phyloP scores from a whole-genome alignment of 1,284 basidiomycete species.

The Leccinum laetum region DNA sequence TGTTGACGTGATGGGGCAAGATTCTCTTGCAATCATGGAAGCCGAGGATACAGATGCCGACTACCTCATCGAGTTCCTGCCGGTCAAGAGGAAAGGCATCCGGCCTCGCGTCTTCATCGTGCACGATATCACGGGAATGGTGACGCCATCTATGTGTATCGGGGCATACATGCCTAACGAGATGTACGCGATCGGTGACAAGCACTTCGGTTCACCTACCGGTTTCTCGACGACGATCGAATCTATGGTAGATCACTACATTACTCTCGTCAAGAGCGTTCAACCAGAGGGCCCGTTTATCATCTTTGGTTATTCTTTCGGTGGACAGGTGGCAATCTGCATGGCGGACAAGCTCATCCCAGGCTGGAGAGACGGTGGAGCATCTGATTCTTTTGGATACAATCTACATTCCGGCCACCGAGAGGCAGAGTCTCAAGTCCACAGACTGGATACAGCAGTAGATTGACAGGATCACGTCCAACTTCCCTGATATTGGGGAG shows the following conservation, averaged over 20 bases:
- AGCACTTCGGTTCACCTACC: conserved; percentile 28
- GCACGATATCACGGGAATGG: conserved; percentile 33
- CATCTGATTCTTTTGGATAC: conserved; percentile 30
- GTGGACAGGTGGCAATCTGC: conserved; percentile 29
- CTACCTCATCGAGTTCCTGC: conserved; percentile 29
- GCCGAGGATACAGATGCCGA: conserved; percentile 28
- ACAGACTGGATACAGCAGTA: conserved; percentile 30
- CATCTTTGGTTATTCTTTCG: conserved; percentile 28
- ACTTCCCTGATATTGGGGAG: conserved; percentile 32
- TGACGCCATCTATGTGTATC: conserved; percentile 31
- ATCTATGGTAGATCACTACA: conserved; percentile 32
- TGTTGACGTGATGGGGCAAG: conserved; percentile 29
- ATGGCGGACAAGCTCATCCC: conserved; percentile 25
- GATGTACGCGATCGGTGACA: conserved; percentile 34
- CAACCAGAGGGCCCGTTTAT: conserved; percentile 29
- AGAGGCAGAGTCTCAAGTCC: conserved; percentile 29
- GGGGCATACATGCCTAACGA: conserved; percentile 33
- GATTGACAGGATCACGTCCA: conserved; percentile 29
- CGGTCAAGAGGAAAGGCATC: conserved; percentile 31
- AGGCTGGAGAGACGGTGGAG: conserved; percentile 24
- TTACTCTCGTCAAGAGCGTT: conserved; percentile 25
- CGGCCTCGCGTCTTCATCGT: conserved; percentile 28
- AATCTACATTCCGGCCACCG: conserved; percentile 28
- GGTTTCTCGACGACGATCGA: conserved; percentile 26
- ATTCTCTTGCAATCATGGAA: conserved; percentile 26